Conservation (phyloP, 148 eudicot species). For the Rhododendron williamsianum region DNA sequence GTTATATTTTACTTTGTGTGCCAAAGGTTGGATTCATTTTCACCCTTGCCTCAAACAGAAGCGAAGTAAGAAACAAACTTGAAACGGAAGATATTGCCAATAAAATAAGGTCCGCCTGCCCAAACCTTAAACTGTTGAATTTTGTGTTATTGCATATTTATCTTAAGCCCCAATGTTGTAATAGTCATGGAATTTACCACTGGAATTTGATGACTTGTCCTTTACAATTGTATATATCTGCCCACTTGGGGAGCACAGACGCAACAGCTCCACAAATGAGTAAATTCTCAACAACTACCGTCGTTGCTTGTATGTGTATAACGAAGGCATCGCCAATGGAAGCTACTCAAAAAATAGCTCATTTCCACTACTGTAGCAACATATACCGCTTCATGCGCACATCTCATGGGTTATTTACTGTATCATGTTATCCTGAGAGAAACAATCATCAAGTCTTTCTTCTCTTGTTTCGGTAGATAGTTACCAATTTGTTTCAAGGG, state of each 20-base stretch:
- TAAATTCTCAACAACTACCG: neutral
- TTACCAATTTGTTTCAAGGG: neutral
- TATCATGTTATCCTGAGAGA: neutral
- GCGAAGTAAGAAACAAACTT: neutral
- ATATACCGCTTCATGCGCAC: neutral
- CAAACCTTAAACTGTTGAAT: neutral
- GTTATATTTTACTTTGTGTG: neutral
- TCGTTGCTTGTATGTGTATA: neutral
- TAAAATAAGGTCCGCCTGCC: neutral
- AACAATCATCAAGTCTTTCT: neutral
- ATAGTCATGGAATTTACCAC: neutral
- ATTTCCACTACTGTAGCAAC: neutral
- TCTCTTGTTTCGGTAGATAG: neutral
- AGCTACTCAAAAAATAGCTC: neutral
- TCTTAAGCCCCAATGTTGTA: constrained; percentile 1
- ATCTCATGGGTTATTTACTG: neutral
- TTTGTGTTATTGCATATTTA: neutral
- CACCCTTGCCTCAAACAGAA: neutral
- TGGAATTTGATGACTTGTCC: neutral
- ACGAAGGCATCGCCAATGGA: neutral
- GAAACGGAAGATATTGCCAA: neutral
- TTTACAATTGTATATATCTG: no score
- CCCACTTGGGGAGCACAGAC: neutral
- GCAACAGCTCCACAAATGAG: neutral
- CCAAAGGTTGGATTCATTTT: neutral